These are phyloP conservation scores for Salvia splendens DNA, from an alignment of 257 asterid genomes.

Conservation along the genomic window DNA sequence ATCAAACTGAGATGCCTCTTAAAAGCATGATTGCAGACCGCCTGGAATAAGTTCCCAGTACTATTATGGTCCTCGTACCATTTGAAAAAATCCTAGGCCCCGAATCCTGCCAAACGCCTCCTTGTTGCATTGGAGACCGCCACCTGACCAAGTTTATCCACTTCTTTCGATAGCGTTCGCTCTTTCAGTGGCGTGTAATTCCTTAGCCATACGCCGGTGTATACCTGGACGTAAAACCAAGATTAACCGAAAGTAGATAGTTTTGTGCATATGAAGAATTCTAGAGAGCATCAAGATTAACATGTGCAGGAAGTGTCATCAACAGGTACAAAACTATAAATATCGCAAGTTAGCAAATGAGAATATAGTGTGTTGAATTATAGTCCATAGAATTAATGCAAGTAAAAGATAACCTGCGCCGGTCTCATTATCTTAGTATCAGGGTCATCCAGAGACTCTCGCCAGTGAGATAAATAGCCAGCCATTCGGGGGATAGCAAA, in stretches of 20 bases:
- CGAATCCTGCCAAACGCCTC: conserved; percentile 89
- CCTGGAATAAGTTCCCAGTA: not conserved
- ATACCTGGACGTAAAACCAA: conserved; percentile 55
- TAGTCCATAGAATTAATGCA: not conserved
- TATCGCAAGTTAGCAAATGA: not conserved
- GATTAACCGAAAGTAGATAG: not conserved
- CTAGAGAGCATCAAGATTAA: not conserved
- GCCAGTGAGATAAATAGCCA: conserved; percentile 97
- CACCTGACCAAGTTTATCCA: conserved; percentile 78
- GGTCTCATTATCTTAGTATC: conserved; percentile 96
- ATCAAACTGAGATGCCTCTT: conserved; percentile 3
- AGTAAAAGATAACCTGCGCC: conserved; percentile 64
- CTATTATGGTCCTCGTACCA: not conserved
- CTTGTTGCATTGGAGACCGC: conserved; percentile 85
- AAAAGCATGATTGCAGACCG: not conserved
- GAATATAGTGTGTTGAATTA: not conserved
- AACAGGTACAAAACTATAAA: not conserved
- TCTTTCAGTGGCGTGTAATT: conserved; percentile 72
- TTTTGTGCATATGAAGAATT: not conserved
- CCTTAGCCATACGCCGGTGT: conserved; percentile 91
- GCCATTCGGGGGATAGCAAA: conserved; percentile 99
- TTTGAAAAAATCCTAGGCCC: conserved; percentile 42
- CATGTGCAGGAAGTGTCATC: not conserved
- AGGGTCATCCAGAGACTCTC: conserved; percentile 75
- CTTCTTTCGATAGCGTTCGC: conserved; percentile 48